A percentile compares a stretch with the other conserved stretches of the same genome.
Conservation (phyloP, 192 early-diverging fungal species). For the Backusella morwellensis region DNA sequence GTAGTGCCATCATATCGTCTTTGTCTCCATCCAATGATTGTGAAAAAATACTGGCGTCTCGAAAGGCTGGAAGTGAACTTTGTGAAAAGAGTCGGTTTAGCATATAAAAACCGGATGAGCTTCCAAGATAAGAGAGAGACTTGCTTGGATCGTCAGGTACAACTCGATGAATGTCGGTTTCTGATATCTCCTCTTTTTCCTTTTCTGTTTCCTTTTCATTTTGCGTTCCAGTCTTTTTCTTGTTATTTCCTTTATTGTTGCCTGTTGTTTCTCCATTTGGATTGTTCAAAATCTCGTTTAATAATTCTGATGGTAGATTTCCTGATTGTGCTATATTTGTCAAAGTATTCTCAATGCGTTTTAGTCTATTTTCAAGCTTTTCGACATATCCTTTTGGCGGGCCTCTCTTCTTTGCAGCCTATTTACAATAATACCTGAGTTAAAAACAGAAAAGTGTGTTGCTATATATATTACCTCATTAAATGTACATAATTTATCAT, state of each 20-base stretch:
- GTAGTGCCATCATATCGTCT: constrained; percentile 5
- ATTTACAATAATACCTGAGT: background rate
- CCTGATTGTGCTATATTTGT: constrained; percentile 21
- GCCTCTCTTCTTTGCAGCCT: constrained; percentile 32
- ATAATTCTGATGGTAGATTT: constrained; percentile 6
- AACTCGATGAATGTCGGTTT: background rate
- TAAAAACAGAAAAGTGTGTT: background rate
- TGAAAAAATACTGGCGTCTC: background rate
- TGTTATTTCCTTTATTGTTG: background rate
- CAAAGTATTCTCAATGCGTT: constrained; percentile 23
- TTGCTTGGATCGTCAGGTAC: background rate
- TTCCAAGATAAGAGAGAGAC: constrained; percentile 10
- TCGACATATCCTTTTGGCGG: constrained; percentile 34
- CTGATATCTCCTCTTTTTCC: background rate
- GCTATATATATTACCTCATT: constrained; percentile 14
- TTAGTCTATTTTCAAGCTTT: constrained; percentile 22
- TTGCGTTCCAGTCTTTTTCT: background rate
- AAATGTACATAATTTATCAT: constrained; percentile 24
- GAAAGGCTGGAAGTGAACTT: background rate
- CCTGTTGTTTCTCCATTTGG: background rate
- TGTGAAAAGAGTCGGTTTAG: constrained; percentile 9
- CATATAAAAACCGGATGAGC: constrained; percentile 26
- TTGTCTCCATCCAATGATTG: constrained; percentile 7
- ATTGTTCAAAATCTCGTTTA: background rate
- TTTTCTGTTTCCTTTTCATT: background rate